Percentiles rank a stretch among this genome's conserved stretches.
Evolutionary conservation across 176 grass and related monocot genomes (phyloP).

Genomic region (Musa schizocarpa): DNA sequence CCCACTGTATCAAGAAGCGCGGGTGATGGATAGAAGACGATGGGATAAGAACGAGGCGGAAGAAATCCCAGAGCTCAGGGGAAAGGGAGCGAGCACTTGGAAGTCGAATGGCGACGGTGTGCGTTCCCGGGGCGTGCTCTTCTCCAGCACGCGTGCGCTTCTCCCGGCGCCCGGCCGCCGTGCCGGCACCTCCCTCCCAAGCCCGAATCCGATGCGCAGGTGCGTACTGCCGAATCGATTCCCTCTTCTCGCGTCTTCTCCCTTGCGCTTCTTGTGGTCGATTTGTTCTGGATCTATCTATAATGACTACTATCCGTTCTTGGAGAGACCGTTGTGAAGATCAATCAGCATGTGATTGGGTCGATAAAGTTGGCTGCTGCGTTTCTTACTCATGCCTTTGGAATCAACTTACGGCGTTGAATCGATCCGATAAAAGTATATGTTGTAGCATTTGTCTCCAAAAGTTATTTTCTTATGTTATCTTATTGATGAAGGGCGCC

Average conservation of each 20-base stretch:
- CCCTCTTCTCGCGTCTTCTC: background rate
- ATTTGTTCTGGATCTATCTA: background rate
- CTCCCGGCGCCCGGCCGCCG: background rate
- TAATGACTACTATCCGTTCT: background rate
- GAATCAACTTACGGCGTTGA: too few relatives aligned
- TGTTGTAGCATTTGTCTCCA: too few relatives aligned
- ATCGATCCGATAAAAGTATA: too few relatives aligned
- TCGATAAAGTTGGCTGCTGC: too few relatives aligned
- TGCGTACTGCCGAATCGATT: background rate
- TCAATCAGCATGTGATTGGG: background rate
- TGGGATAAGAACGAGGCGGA: too few relatives aligned
- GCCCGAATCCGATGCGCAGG: conserved; percentile 12
- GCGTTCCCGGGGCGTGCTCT: background rate
- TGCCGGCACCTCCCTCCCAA: background rate
- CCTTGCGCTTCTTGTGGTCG: background rate
- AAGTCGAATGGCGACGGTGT: conserved; percentile 12
- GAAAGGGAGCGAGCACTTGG: background rate
- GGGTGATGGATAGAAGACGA: too few relatives aligned
- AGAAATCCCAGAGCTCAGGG: too few relatives aligned
- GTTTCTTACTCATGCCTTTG: too few relatives aligned
- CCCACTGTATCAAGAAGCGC: too few relatives aligned
- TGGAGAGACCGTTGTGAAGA: background rate
- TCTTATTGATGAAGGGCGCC: too few relatives aligned
- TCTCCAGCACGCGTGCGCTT: background rate
- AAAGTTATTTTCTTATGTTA: too few relatives aligned